Evolutionary conservation across 1,284 basidiomycete species (phyloP), one percentile per base, ranked within the genome.

Genomic region (Vanrija sp.): DNA sequence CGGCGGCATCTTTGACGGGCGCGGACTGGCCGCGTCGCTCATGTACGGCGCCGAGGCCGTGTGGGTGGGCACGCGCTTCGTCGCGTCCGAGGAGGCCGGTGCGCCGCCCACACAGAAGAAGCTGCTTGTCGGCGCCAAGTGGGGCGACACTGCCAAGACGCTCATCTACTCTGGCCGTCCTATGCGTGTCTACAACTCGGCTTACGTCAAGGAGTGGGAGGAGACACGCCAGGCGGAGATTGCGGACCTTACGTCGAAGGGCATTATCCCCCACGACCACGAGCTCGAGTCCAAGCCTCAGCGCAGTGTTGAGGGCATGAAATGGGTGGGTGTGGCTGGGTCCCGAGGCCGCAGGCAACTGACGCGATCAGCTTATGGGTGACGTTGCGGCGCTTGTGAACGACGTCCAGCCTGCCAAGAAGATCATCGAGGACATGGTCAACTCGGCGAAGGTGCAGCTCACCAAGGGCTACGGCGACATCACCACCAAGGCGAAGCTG

Each of bases 41-140:
- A 81, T 85, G 70, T 91, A 86, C 83, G 91, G 91, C 60, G 90
- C 89, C 38, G 81, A 88, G 66, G 90, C 83, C 79, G 78, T 92
- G 74, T 92, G 90, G 89, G 88, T 91, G 51, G 91, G 91, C 38
- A 90, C 89, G 2, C 83, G 91, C 39, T 96, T 95, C 70, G 89
- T 96, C 26, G 91, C 91, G n/a, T 80, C 83, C 19, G 81, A 76
- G 18, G 90, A 94, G 73, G 89, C 91, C 23, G 82, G 81, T 43
- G 91, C 91, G 14, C 86, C 88, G 3, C 86, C 86, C 71, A 81
- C 81, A 57, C 91, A 93, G 78, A 92, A 93, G 77, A 85, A 92
- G 16, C 83, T 62, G 65, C 38, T 50, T 8, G 49, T 50, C 25
- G 29, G 39, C n/a, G 49, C 49, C 39, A 39, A 43, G n/a, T 50